Evolutionary conservation across 2,329 filamentous ascomycete genomes (phyloP).

Genomic region (Orbilia quercus): DNA sequence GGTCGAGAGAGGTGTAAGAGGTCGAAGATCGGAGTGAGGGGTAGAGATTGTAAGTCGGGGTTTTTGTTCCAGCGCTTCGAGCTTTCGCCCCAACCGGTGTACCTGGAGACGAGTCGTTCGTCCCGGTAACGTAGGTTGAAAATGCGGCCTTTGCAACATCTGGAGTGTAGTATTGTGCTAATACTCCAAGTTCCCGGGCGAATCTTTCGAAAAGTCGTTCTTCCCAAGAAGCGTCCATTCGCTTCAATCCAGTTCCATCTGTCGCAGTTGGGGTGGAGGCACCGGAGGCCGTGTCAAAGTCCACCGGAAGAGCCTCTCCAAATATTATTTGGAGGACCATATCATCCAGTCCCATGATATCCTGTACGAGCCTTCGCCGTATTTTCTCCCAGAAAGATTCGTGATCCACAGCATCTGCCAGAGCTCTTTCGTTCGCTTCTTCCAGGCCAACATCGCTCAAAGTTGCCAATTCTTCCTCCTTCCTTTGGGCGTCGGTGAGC

Average conservation of each 20-base stretch:
- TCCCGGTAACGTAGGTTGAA: constrained; percentile 75
- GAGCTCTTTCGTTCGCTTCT: constrained; percentile 67
- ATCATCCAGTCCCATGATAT: constrained; percentile 92
- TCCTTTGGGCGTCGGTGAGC: constrained; percentile 60
- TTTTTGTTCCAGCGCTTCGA: constrained; percentile 27
- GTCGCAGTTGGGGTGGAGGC: constrained; percentile 63
- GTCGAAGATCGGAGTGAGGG: constrained; percentile 41
- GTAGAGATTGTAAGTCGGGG: constrained; percentile 37
- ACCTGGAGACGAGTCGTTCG: constrained; percentile 6
- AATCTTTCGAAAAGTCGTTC: constrained; percentile 82
- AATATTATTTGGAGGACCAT: constrained; percentile 84
- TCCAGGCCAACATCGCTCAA: constrained; percentile 57
- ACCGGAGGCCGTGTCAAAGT: constrained; percentile 62
- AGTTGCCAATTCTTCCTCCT: constrained; percentile 61
- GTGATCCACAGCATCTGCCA: constrained; percentile 64
- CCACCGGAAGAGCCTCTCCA: constrained; percentile 76
- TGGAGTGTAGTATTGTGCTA: constrained; percentile 84
- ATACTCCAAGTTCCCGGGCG: constrained; percentile 83
- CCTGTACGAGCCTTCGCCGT: constrained; percentile 84
- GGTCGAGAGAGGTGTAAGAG: constrained; percentile 38
- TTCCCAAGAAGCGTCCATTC: constrained; percentile 72
- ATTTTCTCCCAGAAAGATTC: constrained; percentile 81
- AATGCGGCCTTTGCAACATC: constrained; percentile 78
- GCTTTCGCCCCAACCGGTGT: constrained; percentile 9
- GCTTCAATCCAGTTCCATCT: constrained; percentile 60